phyloP scores from a whole-genome alignment of 768 basidiomycete species.

The Leccinum olivaceopallidum region DNA sequence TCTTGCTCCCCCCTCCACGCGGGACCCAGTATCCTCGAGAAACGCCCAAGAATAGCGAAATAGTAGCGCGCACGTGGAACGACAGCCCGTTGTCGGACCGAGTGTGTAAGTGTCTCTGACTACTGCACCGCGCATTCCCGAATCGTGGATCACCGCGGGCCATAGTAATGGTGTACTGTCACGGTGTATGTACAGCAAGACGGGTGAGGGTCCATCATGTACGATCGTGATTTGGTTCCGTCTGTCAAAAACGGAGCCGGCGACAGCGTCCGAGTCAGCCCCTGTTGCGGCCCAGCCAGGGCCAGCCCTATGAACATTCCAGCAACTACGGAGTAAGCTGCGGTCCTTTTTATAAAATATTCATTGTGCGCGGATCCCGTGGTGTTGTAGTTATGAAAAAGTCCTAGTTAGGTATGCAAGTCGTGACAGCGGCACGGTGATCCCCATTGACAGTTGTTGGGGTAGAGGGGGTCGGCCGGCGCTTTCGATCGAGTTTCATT shows the following conservation, averaged over 20 bases:
- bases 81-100: not conserved
- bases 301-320: no score
- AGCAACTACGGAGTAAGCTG: no score
- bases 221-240: no score
- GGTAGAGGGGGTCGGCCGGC: not conserved
- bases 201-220: no score
- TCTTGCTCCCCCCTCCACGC: not conserved
- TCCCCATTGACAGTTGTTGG: not conserved
- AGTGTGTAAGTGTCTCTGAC: not conserved
- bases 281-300: no score
- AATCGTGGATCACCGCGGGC: not conserved
- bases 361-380: no score
- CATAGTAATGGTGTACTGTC: not conserved
- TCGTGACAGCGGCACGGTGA: not conserved
- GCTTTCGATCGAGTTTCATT: not conserved
- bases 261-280: no score
- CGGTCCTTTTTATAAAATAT: no score
- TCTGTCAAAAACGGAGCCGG: no score
- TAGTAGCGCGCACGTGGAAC: not conserved
- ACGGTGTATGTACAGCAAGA: no score
- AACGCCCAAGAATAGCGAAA: not conserved
- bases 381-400: no score
- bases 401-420: no score
- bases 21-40: not conserved
- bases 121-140: not conserved